A percentile compares a stretch with the other conserved stretches of the same genome.
These are phyloP conservation scores for Nakataea oryzae DNA, from an alignment of 2,329 filamentous ascomycete genomes.

Conservation along the genomic window DNA sequence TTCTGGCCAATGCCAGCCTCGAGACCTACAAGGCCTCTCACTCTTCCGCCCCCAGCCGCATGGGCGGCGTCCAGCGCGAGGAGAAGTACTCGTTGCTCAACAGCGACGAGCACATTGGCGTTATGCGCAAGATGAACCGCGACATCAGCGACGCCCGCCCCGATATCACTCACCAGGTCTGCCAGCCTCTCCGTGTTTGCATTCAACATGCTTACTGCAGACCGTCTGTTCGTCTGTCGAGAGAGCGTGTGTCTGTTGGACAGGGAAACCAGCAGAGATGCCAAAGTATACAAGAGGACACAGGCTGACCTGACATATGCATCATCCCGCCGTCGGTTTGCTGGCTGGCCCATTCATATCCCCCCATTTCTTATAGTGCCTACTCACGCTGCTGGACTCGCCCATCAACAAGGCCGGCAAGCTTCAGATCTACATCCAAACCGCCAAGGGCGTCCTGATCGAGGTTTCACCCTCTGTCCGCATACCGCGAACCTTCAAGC, in stretches of 20 bases:
- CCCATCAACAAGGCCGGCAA: slow-evolving; percentile 97
- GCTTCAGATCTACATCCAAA: slow-evolving; percentile 98
- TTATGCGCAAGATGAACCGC: slow-evolving; percentile 99
- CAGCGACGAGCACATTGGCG: slow-evolving; percentile 97
- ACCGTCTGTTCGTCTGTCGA: not conserved
- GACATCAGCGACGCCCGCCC: slow-evolving; percentile 97
- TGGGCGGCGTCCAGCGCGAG: slow-evolving; percentile 54
- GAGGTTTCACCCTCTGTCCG: slow-evolving; percentile 97
- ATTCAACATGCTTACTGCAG: slow-evolving; percentile 33
- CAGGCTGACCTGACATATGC: not conserved
- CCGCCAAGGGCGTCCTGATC: slow-evolving; percentile 92
- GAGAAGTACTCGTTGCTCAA: slow-evolving; percentile 97
- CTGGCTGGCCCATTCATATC: slow-evolving; percentile 9
- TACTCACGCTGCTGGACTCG: slow-evolving; percentile 92
- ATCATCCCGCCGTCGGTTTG: not conserved
- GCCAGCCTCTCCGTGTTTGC: slow-evolving; percentile 17
- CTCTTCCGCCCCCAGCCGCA: slow-evolving; percentile 49
- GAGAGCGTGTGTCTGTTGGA: not conserved
- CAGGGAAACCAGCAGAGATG: not conserved
- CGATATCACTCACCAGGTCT: slow-evolving; percentile 96
- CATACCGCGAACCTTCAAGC: slow-evolving; percentile 97
- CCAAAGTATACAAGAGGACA: not conserved
- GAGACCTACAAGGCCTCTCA: slow-evolving; percentile 94
- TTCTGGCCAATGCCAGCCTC: slow-evolving; percentile 91
- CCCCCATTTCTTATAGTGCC: slow-evolving; percentile 56